These are phyloP conservation scores for Xylariaceae sp. DNA, from an alignment of 2,329 filamentous ascomycete genomes.

Conservation along the genomic window DNA sequence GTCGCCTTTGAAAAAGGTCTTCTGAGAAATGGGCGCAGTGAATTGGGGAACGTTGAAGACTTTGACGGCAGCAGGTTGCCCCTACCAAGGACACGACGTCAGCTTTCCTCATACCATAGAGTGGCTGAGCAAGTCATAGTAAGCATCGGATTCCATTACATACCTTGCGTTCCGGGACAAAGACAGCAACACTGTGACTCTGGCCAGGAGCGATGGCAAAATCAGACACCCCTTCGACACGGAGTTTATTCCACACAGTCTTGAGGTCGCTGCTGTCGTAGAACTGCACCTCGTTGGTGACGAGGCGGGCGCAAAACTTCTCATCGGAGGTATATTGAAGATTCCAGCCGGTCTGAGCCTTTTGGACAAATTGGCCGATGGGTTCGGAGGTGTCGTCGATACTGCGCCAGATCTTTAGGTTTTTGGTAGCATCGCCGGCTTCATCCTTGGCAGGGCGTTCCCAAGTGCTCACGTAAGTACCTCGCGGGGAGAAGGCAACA, in stretches of 20 bases:
- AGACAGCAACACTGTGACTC: constrained; percentile 89
- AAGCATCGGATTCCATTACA: too few species aligned
- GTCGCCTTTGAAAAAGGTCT: constrained; percentile 99
- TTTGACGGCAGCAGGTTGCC: constrained; percentile 88
- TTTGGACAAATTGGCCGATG: constrained; percentile 89
- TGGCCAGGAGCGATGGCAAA: constrained; percentile 88
- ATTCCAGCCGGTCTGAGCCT: constrained; percentile 93
- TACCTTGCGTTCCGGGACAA: constrained; percentile 93
- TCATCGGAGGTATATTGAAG: constrained; percentile 95
- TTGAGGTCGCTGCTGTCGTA: constrained; percentile 83
- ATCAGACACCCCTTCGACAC: constrained; percentile 82
- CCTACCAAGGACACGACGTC: constrained; percentile 48
- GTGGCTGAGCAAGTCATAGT: too few species aligned
- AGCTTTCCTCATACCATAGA: too few species aligned
- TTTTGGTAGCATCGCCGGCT: constrained; percentile 88
- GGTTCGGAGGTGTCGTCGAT: constrained; percentile 66
- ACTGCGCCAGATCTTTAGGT: constrained; percentile 93
- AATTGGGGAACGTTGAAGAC: constrained; percentile 93
- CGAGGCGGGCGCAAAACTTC: constrained; percentile 83
- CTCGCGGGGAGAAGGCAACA: constrained; percentile 86
- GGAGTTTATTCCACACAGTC: constrained; percentile 92
- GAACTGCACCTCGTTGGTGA: constrained; percentile 98
- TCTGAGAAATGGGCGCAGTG: constrained; percentile 78
- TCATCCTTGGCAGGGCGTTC: constrained; percentile 91
- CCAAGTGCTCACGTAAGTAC: constrained; percentile 94